Evolutionary conservation across 148 eudicot species (phyloP), one percentile per base, ranked within the genome.

Genomic region (Rhododendron mucronatum): DNA sequence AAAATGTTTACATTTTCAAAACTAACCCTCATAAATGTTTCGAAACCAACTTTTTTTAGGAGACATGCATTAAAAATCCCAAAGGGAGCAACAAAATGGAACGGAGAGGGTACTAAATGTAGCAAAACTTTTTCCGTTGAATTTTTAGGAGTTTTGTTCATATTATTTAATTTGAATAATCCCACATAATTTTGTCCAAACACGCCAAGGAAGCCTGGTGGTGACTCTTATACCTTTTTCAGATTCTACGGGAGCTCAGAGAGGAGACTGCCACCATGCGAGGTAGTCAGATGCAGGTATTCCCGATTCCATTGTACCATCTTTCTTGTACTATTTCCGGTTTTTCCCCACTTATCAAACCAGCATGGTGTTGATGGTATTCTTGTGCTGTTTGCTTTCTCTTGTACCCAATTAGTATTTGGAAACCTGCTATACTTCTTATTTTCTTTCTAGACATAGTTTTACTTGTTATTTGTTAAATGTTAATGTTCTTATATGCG

Each of bases 281-380:
- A 79, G 98, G 98, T 41, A 93, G 98, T 84, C 95, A 91, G 85
- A 97, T 97, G 99, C 99, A 97, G 94, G 99, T 96, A 67, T 39
- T 83, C 33, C 35, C 4, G 13, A 11, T 23, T 51, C 28, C 37
- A 23, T 16, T 80, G 8, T 11, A 3, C 55, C 53, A 63, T n/a
- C 12, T 4, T 45, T 45, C 77, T 26, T 59, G 2, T 45, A 16
- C 18, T 67, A 7, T 39, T 51, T 16, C 14, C 26, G 2, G 11
- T 71, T 74, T 16, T 45, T 7, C 7, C 30, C 5, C n/a, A 3
- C 26, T 45, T 13, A 2, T 80, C 1, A 4, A 71, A 30, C 35
- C 6, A 18, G 2, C 1, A 4, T 13, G 55, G 53, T 44, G 16
- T 45, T 44, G 53, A 35, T 23, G 51, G 50, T 23, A 2, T 69